These are phyloP conservation scores for Phyllosticta paracitricarpa DNA, from an alignment of 2,329 filamentous ascomycete genomes.

Conservation along the genomic window DNA sequence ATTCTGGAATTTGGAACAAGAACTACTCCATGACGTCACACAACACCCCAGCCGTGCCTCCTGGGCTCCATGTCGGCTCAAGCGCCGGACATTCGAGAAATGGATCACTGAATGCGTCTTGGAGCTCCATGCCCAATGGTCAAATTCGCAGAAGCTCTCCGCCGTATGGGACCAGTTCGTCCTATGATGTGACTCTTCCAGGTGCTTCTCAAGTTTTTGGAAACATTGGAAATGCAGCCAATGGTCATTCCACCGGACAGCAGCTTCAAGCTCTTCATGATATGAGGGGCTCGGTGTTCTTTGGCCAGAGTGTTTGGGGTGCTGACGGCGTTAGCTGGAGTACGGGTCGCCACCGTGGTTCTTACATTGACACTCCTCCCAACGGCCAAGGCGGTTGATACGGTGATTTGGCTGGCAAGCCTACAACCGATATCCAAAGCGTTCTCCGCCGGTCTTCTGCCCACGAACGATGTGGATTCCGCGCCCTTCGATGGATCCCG, in stretches of 20 bases:
- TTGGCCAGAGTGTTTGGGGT: conserved; percentile 30
- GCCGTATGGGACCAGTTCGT: conserved; percentile 9
- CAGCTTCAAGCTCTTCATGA: conserved; percentile 16
- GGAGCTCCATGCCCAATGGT: conserved; percentile 17
- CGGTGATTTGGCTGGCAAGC: neutral
- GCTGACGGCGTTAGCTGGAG: conserved; percentile 28
- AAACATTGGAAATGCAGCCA: conserved; percentile 13
- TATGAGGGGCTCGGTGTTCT: conserved; percentile 32
- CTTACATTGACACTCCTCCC: conserved; percentile 21
- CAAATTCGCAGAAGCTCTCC: conserved; percentile 2
- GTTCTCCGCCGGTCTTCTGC: neutral
- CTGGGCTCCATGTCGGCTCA: neutral
- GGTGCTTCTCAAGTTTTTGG: neutral
- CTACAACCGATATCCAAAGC: neutral
- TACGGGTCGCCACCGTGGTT: conserved; percentile 20
- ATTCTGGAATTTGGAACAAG: conserved; percentile 28
- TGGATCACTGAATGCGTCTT: conserved; percentile 33
- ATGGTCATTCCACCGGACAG: conserved; percentile 11
- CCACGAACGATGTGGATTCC: neutral
- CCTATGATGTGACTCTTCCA: conserved; percentile 12
- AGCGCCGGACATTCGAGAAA: conserved; percentile 27
- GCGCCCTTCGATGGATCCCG: neutral
- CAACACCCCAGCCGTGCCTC: conserved; percentile 20
- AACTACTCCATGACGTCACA: conserved; percentile 20
- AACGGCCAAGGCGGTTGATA: conserved; percentile 31